Conservation (phyloP, 2,329 filamentous ascomycete species). For the Ciborinia camelliae region DNA sequence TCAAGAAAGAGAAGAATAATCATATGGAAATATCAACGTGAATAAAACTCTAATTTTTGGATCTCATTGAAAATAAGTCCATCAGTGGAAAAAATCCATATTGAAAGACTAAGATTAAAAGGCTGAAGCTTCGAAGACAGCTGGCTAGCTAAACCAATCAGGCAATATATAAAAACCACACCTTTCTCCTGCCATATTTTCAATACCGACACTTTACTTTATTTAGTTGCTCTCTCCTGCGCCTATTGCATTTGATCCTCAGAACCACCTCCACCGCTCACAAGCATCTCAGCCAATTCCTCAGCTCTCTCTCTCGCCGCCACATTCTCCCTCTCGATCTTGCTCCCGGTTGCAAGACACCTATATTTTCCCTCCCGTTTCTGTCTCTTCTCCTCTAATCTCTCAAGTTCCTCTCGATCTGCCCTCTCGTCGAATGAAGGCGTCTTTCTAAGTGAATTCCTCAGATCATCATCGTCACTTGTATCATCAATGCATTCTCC, state of each 20-base stretch:
- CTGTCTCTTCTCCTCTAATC: background rate
- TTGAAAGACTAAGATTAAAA: background rate
- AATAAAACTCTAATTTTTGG: background rate
- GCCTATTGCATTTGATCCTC: background rate
- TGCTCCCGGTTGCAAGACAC: background rate
- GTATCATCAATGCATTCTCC: background rate
- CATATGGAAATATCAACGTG: background rate
- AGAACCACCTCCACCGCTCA: background rate
- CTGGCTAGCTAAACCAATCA: background rate
- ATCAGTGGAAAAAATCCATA: background rate
- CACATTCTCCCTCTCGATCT: background rate
- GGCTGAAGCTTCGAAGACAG: background rate
- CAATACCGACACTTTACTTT: no score
- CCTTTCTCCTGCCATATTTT: background rate
- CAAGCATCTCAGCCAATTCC: background rate
- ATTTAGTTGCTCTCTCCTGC: no score
- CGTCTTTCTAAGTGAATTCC: background rate
- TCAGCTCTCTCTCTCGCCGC: background rate
- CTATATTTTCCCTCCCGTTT: background rate
- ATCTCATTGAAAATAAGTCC: background rate
- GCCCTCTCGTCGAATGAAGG: conserved; percentile 1
- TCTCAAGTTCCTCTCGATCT: conserved; percentile 1
- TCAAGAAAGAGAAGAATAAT: background rate
- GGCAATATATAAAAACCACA: background rate
- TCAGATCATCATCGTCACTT: no score